Conservation (phyloP, 176 grass and related monocot genomes). For the Bromus sterilis region DNA sequence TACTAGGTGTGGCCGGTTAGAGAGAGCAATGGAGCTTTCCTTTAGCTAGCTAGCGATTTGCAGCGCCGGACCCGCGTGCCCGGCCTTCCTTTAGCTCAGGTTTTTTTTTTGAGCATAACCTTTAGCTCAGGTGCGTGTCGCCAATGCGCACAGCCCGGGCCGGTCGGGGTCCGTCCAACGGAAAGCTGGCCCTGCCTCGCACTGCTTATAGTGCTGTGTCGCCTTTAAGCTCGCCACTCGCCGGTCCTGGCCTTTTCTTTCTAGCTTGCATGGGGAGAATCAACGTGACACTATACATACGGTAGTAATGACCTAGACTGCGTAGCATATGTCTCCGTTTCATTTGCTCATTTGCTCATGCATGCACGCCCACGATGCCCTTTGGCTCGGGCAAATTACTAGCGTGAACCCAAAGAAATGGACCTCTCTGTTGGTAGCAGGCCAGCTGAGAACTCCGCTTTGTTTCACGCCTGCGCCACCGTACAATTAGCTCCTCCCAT, state of each 20-base stretch:
- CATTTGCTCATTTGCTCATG: background rate
- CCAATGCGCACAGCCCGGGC: background rate
- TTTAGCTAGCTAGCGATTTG: too few species aligned
- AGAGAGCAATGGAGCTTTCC: too few species aligned
- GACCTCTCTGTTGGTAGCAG: background rate
- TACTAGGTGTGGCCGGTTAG: background rate
- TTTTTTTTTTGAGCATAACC: too few species aligned
- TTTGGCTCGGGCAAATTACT: background rate
- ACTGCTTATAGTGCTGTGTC: background rate
- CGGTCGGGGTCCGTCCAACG: background rate
- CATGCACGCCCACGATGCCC: background rate
- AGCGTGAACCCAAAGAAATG: too few species aligned
- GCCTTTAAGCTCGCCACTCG: background rate
- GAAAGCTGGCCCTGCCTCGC: background rate
- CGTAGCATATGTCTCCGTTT: background rate
- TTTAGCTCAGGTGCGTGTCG: background rate
- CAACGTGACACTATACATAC: background rate
- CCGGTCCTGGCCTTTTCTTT: background rate
- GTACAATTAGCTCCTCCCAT: conserved; percentile 11
- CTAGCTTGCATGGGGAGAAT: background rate
- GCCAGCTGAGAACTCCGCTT: background rate
- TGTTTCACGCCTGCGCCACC: background rate
- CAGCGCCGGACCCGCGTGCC: background rate
- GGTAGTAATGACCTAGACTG: too few species aligned
- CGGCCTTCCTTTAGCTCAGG: conserved; percentile 17